A percentile compares a stretch with the other conserved stretches of the same genome.
Evolutionary conservation across 148 eudicot genomes (phyloP).

Genomic region (Camellia japonica): DNA sequence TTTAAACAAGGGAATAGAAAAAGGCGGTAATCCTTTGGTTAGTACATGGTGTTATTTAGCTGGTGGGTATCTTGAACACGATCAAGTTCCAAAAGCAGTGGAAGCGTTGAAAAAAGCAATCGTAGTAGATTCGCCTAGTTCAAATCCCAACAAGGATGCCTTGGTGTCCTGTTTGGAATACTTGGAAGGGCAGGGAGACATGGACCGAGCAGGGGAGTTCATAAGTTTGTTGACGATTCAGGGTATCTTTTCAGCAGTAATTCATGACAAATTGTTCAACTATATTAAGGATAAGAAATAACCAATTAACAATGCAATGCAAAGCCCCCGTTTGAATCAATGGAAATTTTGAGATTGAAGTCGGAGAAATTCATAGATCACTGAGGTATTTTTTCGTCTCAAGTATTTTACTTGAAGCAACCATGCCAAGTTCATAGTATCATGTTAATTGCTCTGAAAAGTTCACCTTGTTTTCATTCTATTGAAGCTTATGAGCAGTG

Average conservation of each 20-base stretch:
- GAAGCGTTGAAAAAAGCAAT: slow-evolving; percentile 34
- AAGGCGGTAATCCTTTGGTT: slow-evolving; percentile 25
- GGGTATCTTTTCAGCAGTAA: slow-evolving; percentile 15
- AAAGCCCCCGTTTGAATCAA: neutral
- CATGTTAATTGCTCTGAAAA: no score
- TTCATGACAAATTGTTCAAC: slow-evolving; percentile 16
- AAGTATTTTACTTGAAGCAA: no score
- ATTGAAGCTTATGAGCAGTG: no score
- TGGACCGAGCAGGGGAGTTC: slow-evolving; percentile 25
- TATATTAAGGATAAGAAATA: neutral
- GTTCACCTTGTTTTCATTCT: no score
- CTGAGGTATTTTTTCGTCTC: no score
- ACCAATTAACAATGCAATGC: neutral
- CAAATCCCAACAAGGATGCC: slow-evolving; percentile 10
- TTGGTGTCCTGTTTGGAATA: slow-evolving; percentile 24
- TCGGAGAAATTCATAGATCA: no score
- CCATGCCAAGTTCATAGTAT: no score
- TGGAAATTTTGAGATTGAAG: neutral
- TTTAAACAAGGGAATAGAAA: slow-evolving; percentile 19
- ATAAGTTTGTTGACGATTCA: slow-evolving; percentile 6
- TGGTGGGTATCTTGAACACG: slow-evolving; percentile 21
- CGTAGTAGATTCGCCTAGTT: slow-evolving; percentile 5
- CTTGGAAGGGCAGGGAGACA: slow-evolving; percentile 19
- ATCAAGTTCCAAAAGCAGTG: slow-evolving; percentile 31
- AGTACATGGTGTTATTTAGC: slow-evolving; percentile 34